These are phyloP conservation scores for Cryphonectria carpinicola DNA, from an alignment of 2,329 filamentous ascomycete genomes.

Conservation along the genomic window DNA sequence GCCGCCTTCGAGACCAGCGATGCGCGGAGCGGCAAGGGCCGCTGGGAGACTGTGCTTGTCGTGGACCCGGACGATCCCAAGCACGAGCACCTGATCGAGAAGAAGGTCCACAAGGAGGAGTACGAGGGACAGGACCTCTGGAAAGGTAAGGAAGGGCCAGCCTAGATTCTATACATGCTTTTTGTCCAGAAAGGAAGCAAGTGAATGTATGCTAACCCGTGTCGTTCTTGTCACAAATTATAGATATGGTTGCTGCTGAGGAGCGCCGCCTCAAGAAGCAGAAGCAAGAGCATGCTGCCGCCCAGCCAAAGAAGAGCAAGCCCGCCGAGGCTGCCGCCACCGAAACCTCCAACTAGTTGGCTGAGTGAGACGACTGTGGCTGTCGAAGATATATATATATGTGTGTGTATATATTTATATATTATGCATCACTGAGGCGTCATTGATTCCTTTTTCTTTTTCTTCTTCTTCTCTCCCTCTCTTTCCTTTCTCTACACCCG, in stretches of 20 bases:
- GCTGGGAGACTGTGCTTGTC: slow-evolving; percentile 85
- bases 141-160: slow-evolving; percentile 67
- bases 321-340: slow-evolving; percentile 30
- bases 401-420: neutral
- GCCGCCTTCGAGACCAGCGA: slow-evolving; percentile 83
- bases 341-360: slow-evolving; percentile 18
- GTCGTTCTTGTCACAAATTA: slow-evolving; percentile 37
- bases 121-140: slow-evolving; percentile 91
- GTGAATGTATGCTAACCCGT: slow-evolving; percentile 26
- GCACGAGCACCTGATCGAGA: slow-evolving; percentile 83
- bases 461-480: neutral
- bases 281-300: slow-evolving; percentile 41
- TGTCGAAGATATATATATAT: neutral
- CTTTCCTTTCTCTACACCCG: neutral
- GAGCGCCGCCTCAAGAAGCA: slow-evolving; percentile 60
- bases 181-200: too few species aligned
- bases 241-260: slow-evolving; percentile 85
- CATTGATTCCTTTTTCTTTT: neutral
- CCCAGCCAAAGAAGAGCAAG: slow-evolving; percentile 24
- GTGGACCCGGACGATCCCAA: slow-evolving; percentile 80
- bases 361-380: neutral
- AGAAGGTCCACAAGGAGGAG: slow-evolving; percentile 83
- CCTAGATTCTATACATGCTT: neutral
- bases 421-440: slow-evolving; percentile 5
- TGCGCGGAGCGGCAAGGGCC: slow-evolving; percentile 72